Evolutionary conservation across 2,329 filamentous ascomycete species (phyloP), one percentile per base, ranked within the genome.

Genomic region (Dothideomycetes sp.): DNA sequence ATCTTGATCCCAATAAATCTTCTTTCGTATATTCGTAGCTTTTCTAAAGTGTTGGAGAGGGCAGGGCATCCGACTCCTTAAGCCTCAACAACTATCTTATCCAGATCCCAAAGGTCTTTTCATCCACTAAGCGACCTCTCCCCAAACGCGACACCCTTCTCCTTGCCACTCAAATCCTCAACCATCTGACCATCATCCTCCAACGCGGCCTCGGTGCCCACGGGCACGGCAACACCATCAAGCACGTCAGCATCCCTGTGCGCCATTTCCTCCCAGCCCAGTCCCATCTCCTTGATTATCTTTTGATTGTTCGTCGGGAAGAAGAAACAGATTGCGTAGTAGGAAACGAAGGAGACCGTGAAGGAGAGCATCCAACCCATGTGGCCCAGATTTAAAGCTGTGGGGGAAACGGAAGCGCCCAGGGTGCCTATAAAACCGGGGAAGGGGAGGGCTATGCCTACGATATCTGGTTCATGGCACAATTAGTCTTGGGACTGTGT

Each of bases 351-450:
- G 11, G 71, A 74, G 0, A 57, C 61, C 4, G 69, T 60, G 50
- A 82, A 81, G 0, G 76, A 77, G 31, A 80, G 64, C 28, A 81
- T 52, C 76, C 76, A 82, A 8, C 78, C 76, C 49, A 82, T 74
- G 15, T 70, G 67, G 0, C 69, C 70, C 0, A 62, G 58, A 5
- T 62, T 51, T 2, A 49, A 53, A 3, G 59, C 63, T 1, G 51
- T 43, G 8, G 49, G 39, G 23, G 51, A 53, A 17, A 67, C 62
- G 8, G 41, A 49, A 0, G 56, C 44, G 15, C 65, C 66, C 20
- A 68, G 59, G 1, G 53, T 56, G 11, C 64, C 57, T 16, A 67
- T 61, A 47, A 80, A 64, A 0, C 75, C 76, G 0, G 75, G 74
- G 4, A 80, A 53, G 16, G 67, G 70, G 0, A 76, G 73, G 1